phyloP scores from a whole-genome alignment of 768 basidiomycete genomes.

The Vishniacozyma victoriae region DNA sequence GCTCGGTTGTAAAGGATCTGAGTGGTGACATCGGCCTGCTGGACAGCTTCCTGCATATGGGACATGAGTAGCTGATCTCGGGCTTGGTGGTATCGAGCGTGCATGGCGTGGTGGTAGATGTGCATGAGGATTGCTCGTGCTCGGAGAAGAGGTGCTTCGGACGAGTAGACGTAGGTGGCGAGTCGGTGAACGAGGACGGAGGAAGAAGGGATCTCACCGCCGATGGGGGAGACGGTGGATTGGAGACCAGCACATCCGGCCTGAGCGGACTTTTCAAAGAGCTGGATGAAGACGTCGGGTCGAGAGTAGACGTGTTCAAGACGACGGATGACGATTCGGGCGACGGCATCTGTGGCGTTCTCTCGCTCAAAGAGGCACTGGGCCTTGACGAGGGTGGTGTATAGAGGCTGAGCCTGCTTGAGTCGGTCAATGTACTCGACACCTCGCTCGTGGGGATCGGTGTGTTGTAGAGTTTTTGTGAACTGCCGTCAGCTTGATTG shows the following conservation, averaged over 20 bases:
- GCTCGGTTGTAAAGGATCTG: slow-evolving; percentile 98
- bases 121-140: slow-evolving; percentile 97
- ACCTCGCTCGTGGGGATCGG: slow-evolving; percentile 80
- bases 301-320: slow-evolving; percentile 98
- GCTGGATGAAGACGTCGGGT: slow-evolving; percentile 89
- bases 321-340: slow-evolving; percentile 86
- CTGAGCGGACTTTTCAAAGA: slow-evolving; percentile 68
- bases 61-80: slow-evolving; percentile 99
- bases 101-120: slow-evolving; percentile 92
- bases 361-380: slow-evolving; percentile 86
- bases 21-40: slow-evolving; percentile 90
- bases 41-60: slow-evolving; percentile 92
- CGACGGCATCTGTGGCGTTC: slow-evolving; percentile 67
- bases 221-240: slow-evolving; percentile 59
- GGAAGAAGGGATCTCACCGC: slow-evolving; percentile 55
- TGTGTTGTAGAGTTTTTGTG: slow-evolving; percentile 92
- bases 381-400: slow-evolving; percentile 85
- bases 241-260: slow-evolving; percentile 49
- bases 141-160: slow-evolving; percentile 81
- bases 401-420: slow-evolving; percentile 91
- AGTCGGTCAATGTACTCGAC: slow-evolving; percentile 97
- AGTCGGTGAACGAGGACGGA: slow-evolving; percentile 78
- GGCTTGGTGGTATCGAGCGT: slow-evolving; percentile 92
- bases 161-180: slow-evolving; percentile 87
- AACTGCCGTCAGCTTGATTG: slow-evolving; percentile 50